Evolutionary conservation across 495 filamentous ascomycete genomes (phyloP).

Genomic region (Penicillium samsonianum): DNA sequence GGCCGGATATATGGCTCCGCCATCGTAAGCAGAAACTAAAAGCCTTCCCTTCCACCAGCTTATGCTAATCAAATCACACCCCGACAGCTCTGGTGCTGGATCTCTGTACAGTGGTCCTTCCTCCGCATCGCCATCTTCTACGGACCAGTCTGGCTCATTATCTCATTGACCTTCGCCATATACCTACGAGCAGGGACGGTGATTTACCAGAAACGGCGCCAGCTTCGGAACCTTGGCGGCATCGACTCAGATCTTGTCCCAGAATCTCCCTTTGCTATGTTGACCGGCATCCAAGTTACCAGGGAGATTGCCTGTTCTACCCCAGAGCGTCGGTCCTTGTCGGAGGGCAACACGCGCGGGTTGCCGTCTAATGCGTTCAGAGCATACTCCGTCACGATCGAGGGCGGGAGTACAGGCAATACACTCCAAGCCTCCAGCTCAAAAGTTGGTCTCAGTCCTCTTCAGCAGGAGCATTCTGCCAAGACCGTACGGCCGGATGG

Average conservation of each 20-base stretch:
- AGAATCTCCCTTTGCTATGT: constrained; percentile 56
- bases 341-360: not conserved
- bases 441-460: constrained; percentile 2
- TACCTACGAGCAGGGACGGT: constrained; percentile 71
- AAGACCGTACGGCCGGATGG: constrained; percentile 14
- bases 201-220: constrained; percentile 59
- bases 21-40: constrained; percentile 41
- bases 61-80: not conserved
- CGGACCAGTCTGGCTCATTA: constrained; percentile 80
- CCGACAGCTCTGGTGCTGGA: constrained; percentile 80
- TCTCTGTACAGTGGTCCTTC: constrained; percentile 65
- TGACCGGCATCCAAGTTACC: constrained; percentile 58
- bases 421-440: constrained; percentile 1
- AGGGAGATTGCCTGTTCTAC: constrained; percentile 35
- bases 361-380: constrained; percentile 15
- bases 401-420: constrained; percentile 25
- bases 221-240: constrained; percentile 42
- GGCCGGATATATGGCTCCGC: constrained; percentile 75
- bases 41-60: not conserved
- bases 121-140: constrained; percentile 80
- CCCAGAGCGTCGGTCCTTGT: constrained; percentile 16
- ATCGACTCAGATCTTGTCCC: constrained; percentile 39
- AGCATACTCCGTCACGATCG: constrained; percentile 43
- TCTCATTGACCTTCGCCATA: constrained; percentile 68
- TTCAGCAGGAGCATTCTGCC: constrained; percentile 8